Conservation (phyloP, 139 green algal genomes). For the Micromonas pusilla region DNA sequence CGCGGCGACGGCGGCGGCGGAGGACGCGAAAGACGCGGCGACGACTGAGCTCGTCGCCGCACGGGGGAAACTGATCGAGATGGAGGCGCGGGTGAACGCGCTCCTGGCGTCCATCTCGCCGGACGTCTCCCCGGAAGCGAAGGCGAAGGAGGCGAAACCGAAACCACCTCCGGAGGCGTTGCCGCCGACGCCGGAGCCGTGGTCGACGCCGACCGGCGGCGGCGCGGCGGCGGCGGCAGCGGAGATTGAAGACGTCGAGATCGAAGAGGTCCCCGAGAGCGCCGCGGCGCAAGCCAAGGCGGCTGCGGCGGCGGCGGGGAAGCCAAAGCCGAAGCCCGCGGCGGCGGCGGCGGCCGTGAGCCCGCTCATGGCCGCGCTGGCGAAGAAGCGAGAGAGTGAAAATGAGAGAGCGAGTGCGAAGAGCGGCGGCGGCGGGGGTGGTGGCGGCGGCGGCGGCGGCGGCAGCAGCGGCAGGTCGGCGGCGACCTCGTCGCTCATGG, state of each 20-base stretch:
- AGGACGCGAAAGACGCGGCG: too few species aligned
- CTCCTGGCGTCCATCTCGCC: too few species aligned
- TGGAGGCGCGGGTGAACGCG: too few species aligned
- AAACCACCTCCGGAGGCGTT: too few species aligned
- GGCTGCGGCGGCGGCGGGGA: not conserved
- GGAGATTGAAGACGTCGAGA: not conserved
- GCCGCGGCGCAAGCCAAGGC: not conserved
- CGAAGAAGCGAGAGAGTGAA: not conserved
- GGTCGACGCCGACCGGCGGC: too few species aligned
- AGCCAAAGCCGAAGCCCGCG: not conserved
- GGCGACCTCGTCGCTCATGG: not conserved
- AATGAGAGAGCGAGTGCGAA: not conserved
- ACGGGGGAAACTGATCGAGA: too few species aligned
- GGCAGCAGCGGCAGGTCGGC: not conserved
- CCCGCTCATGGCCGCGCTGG: not conserved
- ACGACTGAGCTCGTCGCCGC: too few species aligned
- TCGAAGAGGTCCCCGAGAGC: not conserved
- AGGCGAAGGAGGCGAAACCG: too few species aligned
- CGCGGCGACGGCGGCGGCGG: too few species aligned
- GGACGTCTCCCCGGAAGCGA: too few species aligned
- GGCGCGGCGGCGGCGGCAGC: too few species aligned
- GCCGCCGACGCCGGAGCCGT: too few species aligned
- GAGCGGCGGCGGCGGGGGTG: not conserved
- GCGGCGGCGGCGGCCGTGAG: not conserved
- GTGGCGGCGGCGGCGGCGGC: not conserved